phyloP scores from a whole-genome alignment of 129 eudicot species.

The Centrapalus pauciflorus region DNA sequence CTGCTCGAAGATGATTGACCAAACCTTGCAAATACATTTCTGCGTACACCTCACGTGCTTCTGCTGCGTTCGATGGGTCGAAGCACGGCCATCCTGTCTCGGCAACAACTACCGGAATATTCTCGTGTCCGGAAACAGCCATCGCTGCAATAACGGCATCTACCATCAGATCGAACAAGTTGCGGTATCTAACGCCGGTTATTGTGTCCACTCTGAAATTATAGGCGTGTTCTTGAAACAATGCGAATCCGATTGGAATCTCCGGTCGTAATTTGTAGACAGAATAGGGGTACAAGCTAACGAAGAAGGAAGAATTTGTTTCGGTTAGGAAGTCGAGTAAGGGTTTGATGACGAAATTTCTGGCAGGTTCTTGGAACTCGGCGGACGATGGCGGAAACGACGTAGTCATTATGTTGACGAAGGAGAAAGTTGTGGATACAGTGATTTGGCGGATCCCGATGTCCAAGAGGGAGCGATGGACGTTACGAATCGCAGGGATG shows the following conservation, averaged over 20 bases:
- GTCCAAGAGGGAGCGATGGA: conserved; percentile 39
- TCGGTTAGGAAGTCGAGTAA: conserved; percentile 55
- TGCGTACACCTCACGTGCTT: conserved; percentile 41
- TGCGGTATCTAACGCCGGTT: conserved; percentile 82
- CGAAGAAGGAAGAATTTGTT: conserved; percentile 63
- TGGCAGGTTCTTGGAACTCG: conserved; percentile 57
- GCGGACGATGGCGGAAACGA: conserved; percentile 88
- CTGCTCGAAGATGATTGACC: conserved; percentile 50
- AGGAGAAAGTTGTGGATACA: conserved; percentile 79
- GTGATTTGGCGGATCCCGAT: conserved; percentile 57
- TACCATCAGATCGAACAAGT: conserved; percentile 79
- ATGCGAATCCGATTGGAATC: conserved; percentile 61
- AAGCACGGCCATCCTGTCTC: conserved; percentile 88
- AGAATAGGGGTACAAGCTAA: conserved; percentile 63
- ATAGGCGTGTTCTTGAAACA: conserved; percentile 57
- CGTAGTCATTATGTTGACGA: conserved; percentile 45
- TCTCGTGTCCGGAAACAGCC: conserved; percentile 73
- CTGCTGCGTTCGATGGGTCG: conserved; percentile 23
- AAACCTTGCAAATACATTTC: conserved; percentile 66
- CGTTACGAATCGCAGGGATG: conserved; percentile 69
- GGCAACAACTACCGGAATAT: conserved; percentile 64
- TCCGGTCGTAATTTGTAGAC: conserved; percentile 45
- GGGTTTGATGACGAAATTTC: conserved; percentile 43
- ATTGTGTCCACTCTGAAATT: conserved; percentile 62
- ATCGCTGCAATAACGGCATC: conserved; percentile 66